Percentiles rank a stretch among this genome's conserved stretches.
phyloP scores from a whole-genome alignment of 2,329 filamentous ascomycete species.

The Mycosphaerelloides madeirae region DNA sequence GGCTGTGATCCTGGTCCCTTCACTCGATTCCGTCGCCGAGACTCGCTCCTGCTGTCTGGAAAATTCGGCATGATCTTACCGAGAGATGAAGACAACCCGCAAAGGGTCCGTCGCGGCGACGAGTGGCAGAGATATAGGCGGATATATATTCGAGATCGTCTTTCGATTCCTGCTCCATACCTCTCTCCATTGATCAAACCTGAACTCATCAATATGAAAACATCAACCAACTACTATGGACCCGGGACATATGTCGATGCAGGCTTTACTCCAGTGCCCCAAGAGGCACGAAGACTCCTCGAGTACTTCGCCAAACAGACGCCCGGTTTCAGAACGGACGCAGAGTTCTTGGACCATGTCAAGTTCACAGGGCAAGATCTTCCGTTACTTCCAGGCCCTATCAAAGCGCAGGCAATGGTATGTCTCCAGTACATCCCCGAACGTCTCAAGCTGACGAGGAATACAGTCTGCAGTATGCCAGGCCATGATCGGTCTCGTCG shows the following conservation, averaged over 20 bases:
- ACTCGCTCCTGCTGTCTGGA: no score
- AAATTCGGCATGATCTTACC: no score
- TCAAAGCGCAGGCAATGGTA: slow-evolving; percentile 37
- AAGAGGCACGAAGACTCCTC: slow-evolving; percentile 39
- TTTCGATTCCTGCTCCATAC: no score
- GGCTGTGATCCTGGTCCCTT: no score
- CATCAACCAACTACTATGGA: slow-evolving; percentile 30
- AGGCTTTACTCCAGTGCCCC: slow-evolving; percentile 34
- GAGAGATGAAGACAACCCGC: no score
- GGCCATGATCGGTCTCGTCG: slow-evolving; percentile 43
- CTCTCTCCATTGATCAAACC: no score
- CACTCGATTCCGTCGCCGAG: no score
- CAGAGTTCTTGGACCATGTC: slow-evolving; percentile 31
- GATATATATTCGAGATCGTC: no score
- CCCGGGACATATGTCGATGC: slow-evolving; percentile 40
- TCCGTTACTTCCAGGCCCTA: slow-evolving; percentile 41
- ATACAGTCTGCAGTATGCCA: slow-evolving; percentile 37
- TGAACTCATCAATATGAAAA: background rate
- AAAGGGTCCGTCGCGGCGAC: no score
- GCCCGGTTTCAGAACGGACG: slow-evolving; percentile 39
- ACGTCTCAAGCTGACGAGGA: background rate
- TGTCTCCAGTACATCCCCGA: no score
- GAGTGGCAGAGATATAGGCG: no score
- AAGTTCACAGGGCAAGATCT: slow-evolving; percentile 38
- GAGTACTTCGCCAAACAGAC: slow-evolving; percentile 35